Evolutionary conservation across 2,329 filamentous ascomycete genomes (phyloP).

Genomic region (Xylaria hypoxylon): DNA sequence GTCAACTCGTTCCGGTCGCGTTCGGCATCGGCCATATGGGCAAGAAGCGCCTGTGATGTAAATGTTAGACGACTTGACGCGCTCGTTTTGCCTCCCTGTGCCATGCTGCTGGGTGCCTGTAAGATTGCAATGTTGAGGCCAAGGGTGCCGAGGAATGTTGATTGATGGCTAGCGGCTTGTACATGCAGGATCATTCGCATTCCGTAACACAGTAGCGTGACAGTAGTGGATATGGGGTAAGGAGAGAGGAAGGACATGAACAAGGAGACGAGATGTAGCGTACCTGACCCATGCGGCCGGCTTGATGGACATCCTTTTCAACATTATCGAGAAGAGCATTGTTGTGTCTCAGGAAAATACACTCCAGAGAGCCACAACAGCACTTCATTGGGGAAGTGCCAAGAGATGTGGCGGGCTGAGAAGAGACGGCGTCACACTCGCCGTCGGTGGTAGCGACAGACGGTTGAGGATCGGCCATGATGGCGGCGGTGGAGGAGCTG

Average conservation of each 20-base stretch:
- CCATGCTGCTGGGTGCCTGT: slow-evolving; percentile 10
- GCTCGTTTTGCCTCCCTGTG: slow-evolving; percentile 16
- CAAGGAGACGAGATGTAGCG: slow-evolving; percentile 53
- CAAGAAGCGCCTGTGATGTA: slow-evolving; percentile 84
- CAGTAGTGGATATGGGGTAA: background rate
- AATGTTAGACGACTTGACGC: slow-evolving; percentile 73
- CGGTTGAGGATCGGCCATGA: slow-evolving; percentile 35
- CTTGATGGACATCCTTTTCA: slow-evolving; percentile 87
- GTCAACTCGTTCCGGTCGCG: slow-evolving; percentile 81
- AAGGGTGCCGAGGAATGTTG: slow-evolving; percentile 47
- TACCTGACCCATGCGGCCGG: slow-evolving; percentile 93
- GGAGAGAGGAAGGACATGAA: slow-evolving; percentile 10
- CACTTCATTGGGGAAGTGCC: slow-evolving; percentile 66
- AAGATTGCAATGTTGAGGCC: slow-evolving; percentile 24
- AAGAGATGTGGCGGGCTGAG: slow-evolving; percentile 34
- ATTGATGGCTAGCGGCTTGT: slow-evolving; percentile 15
- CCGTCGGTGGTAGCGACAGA: slow-evolving; percentile 17
- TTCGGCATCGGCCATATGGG: slow-evolving; percentile 91
- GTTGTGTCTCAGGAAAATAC: slow-evolving; percentile 84
- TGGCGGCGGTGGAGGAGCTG: slow-evolving; percentile 23
- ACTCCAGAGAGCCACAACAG: slow-evolving; percentile 87
- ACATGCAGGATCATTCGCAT: slow-evolving; percentile 19
- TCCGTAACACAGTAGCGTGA: slow-evolving; percentile 10
- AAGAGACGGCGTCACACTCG: slow-evolving; percentile 25
- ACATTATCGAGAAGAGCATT: slow-evolving; percentile 80